A percentile compares a stretch with the other conserved stretches of the same genome.
Evolutionary conservation across 805 yeast genomes (phyloP).

Genomic region (Saitoella complicata): DNA sequence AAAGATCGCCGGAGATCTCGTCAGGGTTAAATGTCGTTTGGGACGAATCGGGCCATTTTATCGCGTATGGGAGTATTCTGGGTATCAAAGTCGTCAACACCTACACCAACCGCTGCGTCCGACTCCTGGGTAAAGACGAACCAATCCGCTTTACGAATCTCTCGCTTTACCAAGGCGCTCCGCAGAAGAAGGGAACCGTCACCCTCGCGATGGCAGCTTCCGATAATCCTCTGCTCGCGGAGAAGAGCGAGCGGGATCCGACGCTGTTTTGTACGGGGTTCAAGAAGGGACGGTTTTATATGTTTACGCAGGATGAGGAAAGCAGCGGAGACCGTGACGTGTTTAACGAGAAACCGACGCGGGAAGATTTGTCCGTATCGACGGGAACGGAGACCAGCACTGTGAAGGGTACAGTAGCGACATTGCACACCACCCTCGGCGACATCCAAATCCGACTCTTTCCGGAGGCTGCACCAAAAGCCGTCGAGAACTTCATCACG

Average conservation of each 20-base stretch:
- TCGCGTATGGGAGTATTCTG: conserved; percentile 17
- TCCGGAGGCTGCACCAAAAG: conserved; percentile 25
- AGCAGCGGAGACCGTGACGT: conserved; percentile 17
- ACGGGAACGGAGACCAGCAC: conserved; percentile 4
- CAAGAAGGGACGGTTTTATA: conserved; percentile 15
- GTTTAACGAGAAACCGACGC: conserved; percentile 14
- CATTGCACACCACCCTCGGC: conserved; percentile 28
- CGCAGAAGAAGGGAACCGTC: conserved; percentile 13
- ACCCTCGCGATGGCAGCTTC: conserved; percentile 21
- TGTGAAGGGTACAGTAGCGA: conserved; percentile 10
- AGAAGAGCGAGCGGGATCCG: conserved; percentile 18
- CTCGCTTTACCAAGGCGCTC: conserved; percentile 21
- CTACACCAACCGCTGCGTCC: conserved; percentile 14
- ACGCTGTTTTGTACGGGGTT: conserved; percentile 18
- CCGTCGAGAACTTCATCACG: conserved; percentile 27
- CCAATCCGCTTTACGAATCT: conserved; percentile 16
- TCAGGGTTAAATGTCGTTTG: conserved; percentile 14
- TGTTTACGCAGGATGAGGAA: conserved; percentile 16
- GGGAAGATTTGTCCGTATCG: conserved; percentile 1
- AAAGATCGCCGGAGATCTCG: conserved; percentile 1
- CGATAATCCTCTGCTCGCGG: conserved; percentile 18
- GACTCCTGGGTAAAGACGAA: conserved; percentile 20
- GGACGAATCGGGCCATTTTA: conserved; percentile 19
- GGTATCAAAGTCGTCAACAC: conserved; percentile 22
- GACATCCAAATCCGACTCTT: conserved; percentile 26